Conservation (phyloP, 345 rosid species). For the Passiflora organensis region DNA sequence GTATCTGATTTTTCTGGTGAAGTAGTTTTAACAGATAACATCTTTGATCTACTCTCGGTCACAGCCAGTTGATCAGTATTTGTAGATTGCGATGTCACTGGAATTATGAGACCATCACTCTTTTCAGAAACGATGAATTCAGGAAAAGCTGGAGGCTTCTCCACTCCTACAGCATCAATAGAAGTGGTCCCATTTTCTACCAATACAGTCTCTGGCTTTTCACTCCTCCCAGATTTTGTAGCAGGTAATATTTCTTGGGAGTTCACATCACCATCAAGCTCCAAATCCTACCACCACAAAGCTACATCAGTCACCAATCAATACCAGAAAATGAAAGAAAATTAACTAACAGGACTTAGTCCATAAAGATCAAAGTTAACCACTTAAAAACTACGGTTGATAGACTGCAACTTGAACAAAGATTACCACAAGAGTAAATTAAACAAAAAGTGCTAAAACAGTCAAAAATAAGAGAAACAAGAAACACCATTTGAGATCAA, state of each 20-base stretch:
- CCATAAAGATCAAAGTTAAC: background rate
- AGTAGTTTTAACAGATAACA: constrained; percentile 22
- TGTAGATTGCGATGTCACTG: constrained; percentile 24
- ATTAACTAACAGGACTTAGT: background rate
- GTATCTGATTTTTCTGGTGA: constrained; percentile 20
- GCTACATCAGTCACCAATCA: background rate
- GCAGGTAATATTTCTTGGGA: constrained; percentile 26
- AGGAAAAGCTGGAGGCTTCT: constrained; percentile 27
- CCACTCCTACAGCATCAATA: constrained; percentile 32
- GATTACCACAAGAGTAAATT: background rate
- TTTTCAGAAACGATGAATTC: constrained; percentile 33
- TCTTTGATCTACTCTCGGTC: constrained; percentile 25
- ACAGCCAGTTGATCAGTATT: constrained; percentile 31
- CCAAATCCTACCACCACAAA: constrained; percentile 53
- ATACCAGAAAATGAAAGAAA: background rate
- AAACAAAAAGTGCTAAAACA: background rate
- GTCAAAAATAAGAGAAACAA: background rate
- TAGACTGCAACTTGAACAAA: background rate
- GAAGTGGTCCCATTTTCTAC: constrained; percentile 26
- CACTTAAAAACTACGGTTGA: background rate
- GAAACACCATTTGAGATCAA: background rate
- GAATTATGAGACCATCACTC: constrained; percentile 19
- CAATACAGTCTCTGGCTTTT: constrained; percentile 25
- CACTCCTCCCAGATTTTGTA: constrained; percentile 26
- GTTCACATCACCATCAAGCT: constrained; percentile 58